Base-by-base conservation (phyloP, 2,329 filamentous ascomycete genomes). In the Aspergillus cejpii region DNA sequence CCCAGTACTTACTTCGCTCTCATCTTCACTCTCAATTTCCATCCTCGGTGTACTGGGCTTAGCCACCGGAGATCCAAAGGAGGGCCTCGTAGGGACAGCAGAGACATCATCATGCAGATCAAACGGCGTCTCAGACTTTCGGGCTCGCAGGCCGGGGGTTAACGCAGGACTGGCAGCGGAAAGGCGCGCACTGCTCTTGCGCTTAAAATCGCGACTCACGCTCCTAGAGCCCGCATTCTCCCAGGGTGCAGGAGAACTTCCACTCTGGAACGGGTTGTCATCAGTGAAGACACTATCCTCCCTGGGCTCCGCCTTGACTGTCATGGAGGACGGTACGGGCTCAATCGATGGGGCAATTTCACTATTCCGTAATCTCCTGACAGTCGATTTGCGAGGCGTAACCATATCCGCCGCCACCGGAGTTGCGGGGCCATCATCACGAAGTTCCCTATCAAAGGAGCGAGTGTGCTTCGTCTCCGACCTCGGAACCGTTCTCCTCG, bases 261-360 rank as follows among this genome's bases (percentile, higher is more conserved):
- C 85, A 61, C 85, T 87, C 64, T 97, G 91, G 62, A 97, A 97
- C 0, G 91, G 90, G 59, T 97, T 97, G 43, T 96, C 88, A 55
- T 83, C 78, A 1, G 85, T 88, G 66, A 97, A 97, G 24, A 85
- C 83, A 57, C 76, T 84, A 26, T 78, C 76, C 5, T 77, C 74
- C 29, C 59, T 63, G 6, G 60, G 63, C 34, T 74, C 69, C 7
- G 68, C 58, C 50, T 76, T 77, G 14, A 71, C 51, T 14, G 55
- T 63, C 5, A 68, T 61, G 4, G 66, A 60, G 8, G 61, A 60
- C n/a, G 62, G 56, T 19, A 69, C 61, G 6, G 60, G 50, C 51
- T 68, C 63, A 2, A 54, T 65, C 2, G 66, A 65, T 10, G 67
- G 65, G 15, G 63, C 56, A 40, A 67, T 59, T 33, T 66, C 69